phyloP scores from a whole-genome alignment of 2,329 filamentous ascomycete genomes.

The Alternaria ethzedia region DNA sequence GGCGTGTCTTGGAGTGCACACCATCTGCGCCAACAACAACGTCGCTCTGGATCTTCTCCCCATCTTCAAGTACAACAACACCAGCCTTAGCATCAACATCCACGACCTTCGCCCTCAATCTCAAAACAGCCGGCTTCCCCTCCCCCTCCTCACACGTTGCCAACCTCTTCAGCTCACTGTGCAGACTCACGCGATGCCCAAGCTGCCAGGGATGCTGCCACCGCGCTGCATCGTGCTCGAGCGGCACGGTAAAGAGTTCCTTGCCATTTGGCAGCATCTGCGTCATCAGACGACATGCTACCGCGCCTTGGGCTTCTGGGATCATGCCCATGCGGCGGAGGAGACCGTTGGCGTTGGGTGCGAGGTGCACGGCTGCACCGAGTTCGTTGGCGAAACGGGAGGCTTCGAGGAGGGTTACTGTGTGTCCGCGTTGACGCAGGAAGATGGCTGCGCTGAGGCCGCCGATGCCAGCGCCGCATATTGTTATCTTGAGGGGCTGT shows the following conservation, averaged over 20 bases:
- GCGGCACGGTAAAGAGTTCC: slow-evolving; percentile 43
- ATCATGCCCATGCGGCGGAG: slow-evolving; percentile 56
- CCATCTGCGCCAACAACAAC: slow-evolving; percentile 64
- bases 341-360: slow-evolving; percentile 66
- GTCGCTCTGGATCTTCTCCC: slow-evolving; percentile 54
- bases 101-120: slow-evolving; percentile 53
- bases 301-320: slow-evolving; percentile 50
- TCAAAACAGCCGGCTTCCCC: slow-evolving; percentile 47
- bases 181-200: slow-evolving; percentile 61
- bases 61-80: slow-evolving; percentile 44
- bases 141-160: slow-evolving; percentile 51
- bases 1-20: slow-evolving; percentile 52
- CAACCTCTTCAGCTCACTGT: slow-evolving; percentile 58
- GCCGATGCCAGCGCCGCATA: slow-evolving; percentile 58
- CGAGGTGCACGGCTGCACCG: slow-evolving; percentile 68
- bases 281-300: slow-evolving; percentile 33
- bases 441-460: slow-evolving; percentile 61
- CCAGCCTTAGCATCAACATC: slow-evolving; percentile 49
- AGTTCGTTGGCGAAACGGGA: slow-evolving; percentile 62
- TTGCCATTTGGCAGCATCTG: slow-evolving; percentile 51
- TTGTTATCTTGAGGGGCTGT: slow-evolving; percentile 48
- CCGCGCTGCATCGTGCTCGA: slow-evolving; percentile 48
- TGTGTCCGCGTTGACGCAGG: slow-evolving; percentile 53
- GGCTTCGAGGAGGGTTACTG: slow-evolving; percentile 47
- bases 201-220: slow-evolving; percentile 63